Percentiles rank a stretch among this genome's conserved stretches.
Evolutionary conservation across 441 rosid genomes (phyloP).

Genomic region (Jatropha podagrica): DNA sequence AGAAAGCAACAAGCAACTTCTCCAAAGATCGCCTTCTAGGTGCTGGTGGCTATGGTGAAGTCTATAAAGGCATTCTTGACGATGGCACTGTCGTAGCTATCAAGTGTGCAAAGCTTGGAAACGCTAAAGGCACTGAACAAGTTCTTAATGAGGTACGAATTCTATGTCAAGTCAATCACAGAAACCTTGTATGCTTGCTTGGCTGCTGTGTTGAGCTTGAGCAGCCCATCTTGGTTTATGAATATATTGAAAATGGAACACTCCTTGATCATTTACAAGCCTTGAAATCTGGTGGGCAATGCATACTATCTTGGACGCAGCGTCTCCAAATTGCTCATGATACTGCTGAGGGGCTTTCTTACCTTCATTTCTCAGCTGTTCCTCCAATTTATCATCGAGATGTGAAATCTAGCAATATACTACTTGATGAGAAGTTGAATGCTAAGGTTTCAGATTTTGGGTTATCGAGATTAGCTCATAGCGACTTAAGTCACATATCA

Average conservation of each 20-base stretch:
- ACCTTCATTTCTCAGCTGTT: slow-evolving; percentile 48
- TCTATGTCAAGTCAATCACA: slow-evolving; percentile 61
- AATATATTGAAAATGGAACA: slow-evolving; percentile 47
- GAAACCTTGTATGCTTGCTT: slow-evolving; percentile 44
- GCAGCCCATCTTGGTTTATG: slow-evolving; percentile 56
- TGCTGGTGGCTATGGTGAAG: slow-evolving; percentile 60
- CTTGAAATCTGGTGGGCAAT: background rate
- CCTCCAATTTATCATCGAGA: slow-evolving; percentile 62
- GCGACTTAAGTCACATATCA: slow-evolving; percentile 51
- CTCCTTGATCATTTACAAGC: slow-evolving; percentile 44
- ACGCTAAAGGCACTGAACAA: slow-evolving; percentile 52
- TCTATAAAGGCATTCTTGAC: slow-evolving; percentile 45
- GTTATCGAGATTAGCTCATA: slow-evolving; percentile 48
- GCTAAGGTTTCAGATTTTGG: slow-evolving; percentile 63
- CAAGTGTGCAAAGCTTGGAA: slow-evolving; percentile 62
- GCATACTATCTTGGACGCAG: slow-evolving; percentile 33
- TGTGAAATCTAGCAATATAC: slow-evolving; percentile 55
- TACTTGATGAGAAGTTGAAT: slow-evolving; percentile 44
- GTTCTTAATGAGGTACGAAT: slow-evolving; percentile 60
- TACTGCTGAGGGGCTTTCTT: slow-evolving; percentile 57
- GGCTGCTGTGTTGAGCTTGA: slow-evolving; percentile 69
- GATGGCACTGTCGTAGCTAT: slow-evolving; percentile 55
- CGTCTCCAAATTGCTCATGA: slow-evolving; percentile 48
- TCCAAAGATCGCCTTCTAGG: slow-evolving; percentile 50
- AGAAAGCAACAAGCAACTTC: slow-evolving; percentile 50